Base-by-base conservation (phyloP, 495 filamentous ascomycete genomes). In the Pyrenula massariospora region DNA sequence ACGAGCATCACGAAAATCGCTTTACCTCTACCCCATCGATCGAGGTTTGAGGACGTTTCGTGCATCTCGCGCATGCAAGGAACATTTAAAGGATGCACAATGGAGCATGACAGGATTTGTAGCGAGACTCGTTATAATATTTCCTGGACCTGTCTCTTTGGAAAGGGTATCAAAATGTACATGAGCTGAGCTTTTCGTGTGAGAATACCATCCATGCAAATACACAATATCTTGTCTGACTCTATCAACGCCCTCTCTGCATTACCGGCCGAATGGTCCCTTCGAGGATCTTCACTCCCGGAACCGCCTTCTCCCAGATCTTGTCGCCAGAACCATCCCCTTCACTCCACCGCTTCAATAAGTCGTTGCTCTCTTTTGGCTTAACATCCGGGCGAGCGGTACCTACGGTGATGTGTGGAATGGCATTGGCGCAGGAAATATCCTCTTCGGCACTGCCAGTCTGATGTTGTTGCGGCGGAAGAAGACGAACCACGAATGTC, bases 341-440 rank as follows among this genome's bases (percentile, higher is more conserved):
- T 60, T 76, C 62, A 59, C 81, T 56, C 90, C 89, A 96, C 49
- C 75, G 68, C 58, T 73, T 68, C 54, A 98, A 68, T 64, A 98
- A 64, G 57, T 88, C 84, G 62, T 97, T 97, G 62, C 91, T 91
- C 73, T 98, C 91, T 73, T 86, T 88, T 1, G 93, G 93, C 71
- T 96, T 96, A 59, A 98, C 81, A 5, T 72, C 62, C 55, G 73
- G 70, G 56, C 77, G 70, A 22, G 80, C 79, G 0, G 93, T 98
- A 1, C 93, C 93, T 19, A 96, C 77, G 1, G 93, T 97, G 52
- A 97, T 77, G 68, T 98, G 93, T 15, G 89, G 80, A n/a, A 92
- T 75, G 24, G 71, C 64, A 65, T 98, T 98, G 12, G 80, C 77
- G 52, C 83, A 92, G 47, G 84, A 72, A 22, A 63, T 56, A 12